Conservation (phyloP, 306 rosid species). For the Glycine soja region DNA sequence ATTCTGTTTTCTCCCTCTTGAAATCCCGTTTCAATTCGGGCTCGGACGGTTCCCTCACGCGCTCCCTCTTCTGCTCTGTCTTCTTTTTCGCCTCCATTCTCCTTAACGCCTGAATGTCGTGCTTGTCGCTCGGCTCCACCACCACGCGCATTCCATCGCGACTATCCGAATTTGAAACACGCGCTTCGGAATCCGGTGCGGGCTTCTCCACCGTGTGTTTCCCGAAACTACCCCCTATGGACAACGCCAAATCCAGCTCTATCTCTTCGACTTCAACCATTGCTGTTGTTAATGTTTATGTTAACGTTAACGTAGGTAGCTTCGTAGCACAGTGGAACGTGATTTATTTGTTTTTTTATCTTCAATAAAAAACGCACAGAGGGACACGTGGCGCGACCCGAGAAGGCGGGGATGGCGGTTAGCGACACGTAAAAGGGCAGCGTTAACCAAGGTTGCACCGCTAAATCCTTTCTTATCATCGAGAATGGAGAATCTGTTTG, state of each 20-base stretch:
- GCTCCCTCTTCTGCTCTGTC: background rate
- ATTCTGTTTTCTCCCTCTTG: constrained; percentile 27
- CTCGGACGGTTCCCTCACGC: constrained; percentile 1
- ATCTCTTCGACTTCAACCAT: constrained; percentile 60
- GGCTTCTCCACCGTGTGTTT: constrained; percentile 36
- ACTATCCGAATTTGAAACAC: background rate
- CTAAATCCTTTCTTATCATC: constrained; percentile 33
- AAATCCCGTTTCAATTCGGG: constrained; percentile 1
- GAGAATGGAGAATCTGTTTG: constrained; percentile 15
- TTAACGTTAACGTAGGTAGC: no score
- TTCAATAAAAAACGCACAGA: no score
- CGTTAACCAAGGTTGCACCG: constrained; percentile 46
- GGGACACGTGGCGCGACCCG: constrained; percentile 46
- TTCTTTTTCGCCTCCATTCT: constrained; percentile 43
- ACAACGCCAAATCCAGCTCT: constrained; percentile 72
- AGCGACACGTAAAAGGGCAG: constrained; percentile 43
- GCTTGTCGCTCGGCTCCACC: background rate
- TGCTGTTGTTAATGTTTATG: no score
- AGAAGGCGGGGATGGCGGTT: constrained; percentile 47
- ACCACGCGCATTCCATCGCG: background rate
- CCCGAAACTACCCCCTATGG: constrained; percentile 66
- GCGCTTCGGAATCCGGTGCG: constrained; percentile 33
- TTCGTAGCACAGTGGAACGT: no score
- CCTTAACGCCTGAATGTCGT: constrained; percentile 19
- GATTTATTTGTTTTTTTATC: no score